phyloP scores from a whole-genome alignment of 129 eudicot species.

The Deinandra increscens region DNA sequence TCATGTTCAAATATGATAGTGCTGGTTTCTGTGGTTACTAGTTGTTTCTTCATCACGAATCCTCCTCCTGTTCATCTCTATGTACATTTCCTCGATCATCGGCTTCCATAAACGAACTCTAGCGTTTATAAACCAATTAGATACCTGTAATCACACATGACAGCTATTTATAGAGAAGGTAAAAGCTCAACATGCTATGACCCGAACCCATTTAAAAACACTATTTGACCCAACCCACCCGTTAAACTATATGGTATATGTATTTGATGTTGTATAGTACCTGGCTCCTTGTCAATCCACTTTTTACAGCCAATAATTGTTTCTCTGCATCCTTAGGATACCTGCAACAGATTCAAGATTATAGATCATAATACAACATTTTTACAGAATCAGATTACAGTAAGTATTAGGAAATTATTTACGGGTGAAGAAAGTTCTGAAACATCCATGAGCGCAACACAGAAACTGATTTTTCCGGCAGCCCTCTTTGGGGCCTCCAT shows the following conservation, averaged over 20 bases:
- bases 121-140: slow-evolving; percentile 92
- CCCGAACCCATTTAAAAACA: neutral
- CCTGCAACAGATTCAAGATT: slow-evolving; percentile 40
- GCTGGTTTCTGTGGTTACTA: slow-evolving; percentile 36
- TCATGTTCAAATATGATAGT: slow-evolving; percentile 21
- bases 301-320: slow-evolving; percentile 87
- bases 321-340: slow-evolving; percentile 97
- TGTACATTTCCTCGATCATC: slow-evolving; percentile 87
- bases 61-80: slow-evolving; percentile 81
- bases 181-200: neutral
- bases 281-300: slow-evolving; percentile 94
- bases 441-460: slow-evolving; percentile 98
- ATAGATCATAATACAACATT: neutral
- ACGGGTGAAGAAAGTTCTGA: slow-evolving; percentile 99
- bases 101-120: slow-evolving; percentile 95
- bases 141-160: slow-evolving; percentile 44
- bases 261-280: slow-evolving; percentile 35
- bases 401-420: slow-evolving; percentile 21
- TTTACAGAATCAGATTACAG: neutral
- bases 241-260: neutral
- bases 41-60: slow-evolving; percentile 38
- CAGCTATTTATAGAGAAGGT: neutral
- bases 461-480: slow-evolving; percentile 90
- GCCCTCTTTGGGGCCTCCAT: slow-evolving; percentile 97
- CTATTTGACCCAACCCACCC: neutral